Evolutionary conservation across 106 monocot species (phyloP).

Genomic region (Agapanthus africanus): DNA sequence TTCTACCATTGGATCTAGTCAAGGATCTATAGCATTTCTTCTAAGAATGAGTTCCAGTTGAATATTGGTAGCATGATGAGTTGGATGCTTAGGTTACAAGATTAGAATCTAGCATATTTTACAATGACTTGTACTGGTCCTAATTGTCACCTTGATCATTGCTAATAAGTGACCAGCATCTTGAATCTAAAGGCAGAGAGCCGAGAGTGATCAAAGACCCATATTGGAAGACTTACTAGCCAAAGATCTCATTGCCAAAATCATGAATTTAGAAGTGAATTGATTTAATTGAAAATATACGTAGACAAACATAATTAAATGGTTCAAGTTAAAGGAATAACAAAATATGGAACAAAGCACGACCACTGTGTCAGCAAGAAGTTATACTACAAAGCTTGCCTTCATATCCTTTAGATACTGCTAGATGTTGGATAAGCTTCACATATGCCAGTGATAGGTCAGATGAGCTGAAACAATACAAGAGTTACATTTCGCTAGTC

Average conservation of each 20-base stretch:
- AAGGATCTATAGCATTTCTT: neutral
- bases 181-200: neutral
- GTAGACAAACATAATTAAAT: neutral
- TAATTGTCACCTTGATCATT: neutral
- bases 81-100: neutral
- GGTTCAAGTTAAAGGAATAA: neutral
- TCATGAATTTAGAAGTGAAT: neutral
- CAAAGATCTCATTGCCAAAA: neutral
- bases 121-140: neutral
- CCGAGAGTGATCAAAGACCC: neutral
- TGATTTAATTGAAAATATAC: neutral
- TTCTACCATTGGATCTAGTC: neutral
- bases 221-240: neutral
- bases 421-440: constrained; percentile 88
- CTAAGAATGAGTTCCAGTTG: neutral
- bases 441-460: constrained; percentile 80
- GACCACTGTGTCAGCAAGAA: neutral
- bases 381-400: constrained; percentile 29
- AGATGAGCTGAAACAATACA: constrained; percentile 57
- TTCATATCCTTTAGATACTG: constrained; percentile 77
- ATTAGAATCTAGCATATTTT: neutral
- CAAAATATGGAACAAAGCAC: neutral
- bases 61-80: neutral
- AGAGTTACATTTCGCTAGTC: neutral
- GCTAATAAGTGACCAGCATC: neutral